Evolutionary conservation across 257 asterid genomes (phyloP).

Genomic region (Salvia splendens): DNA sequence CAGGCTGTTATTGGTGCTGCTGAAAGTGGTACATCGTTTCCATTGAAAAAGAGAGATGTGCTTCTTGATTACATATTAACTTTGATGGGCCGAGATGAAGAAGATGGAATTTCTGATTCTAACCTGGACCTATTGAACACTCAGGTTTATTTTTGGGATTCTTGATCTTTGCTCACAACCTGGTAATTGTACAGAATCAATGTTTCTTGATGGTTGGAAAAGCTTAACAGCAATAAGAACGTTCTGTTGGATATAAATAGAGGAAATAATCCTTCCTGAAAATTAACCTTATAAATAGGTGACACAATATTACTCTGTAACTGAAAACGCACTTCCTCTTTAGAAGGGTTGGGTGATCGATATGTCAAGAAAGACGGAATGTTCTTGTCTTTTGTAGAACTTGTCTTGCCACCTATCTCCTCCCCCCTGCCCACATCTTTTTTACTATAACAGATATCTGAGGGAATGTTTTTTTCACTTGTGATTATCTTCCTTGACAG

Average conservation of each 20-base stretch:
- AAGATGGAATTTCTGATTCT: slow-evolving; percentile 79
- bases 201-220: slow-evolving; percentile 9
- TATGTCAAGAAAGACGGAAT: background rate
- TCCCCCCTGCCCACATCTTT: background rate
- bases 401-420: slow-evolving; percentile 2
- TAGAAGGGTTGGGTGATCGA: background rate
- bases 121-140: slow-evolving; percentile 83
- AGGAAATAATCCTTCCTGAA: background rate
- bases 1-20: slow-evolving; percentile 97
- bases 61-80: slow-evolving; percentile 95
- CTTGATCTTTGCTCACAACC: slow-evolving; percentile 22
- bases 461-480: background rate
- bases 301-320: background rate
- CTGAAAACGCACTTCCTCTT: background rate
- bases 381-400: slow-evolving; percentile 2
- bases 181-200: background rate
- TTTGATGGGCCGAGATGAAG: slow-evolving; percentile 94
- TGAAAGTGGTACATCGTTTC: slow-evolving; percentile 85
- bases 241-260: background rate
- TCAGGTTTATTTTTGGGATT: slow-evolving; percentile 57
- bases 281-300: background rate
- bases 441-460: background rate
- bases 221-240: background rate
- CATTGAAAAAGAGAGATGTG: slow-evolving; percentile 82
- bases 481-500: slow-evolving; percentile 15